Evolutionary conservation across 2,329 filamentous ascomycete genomes (phyloP).

Genomic region (Ustulina deusta): DNA sequence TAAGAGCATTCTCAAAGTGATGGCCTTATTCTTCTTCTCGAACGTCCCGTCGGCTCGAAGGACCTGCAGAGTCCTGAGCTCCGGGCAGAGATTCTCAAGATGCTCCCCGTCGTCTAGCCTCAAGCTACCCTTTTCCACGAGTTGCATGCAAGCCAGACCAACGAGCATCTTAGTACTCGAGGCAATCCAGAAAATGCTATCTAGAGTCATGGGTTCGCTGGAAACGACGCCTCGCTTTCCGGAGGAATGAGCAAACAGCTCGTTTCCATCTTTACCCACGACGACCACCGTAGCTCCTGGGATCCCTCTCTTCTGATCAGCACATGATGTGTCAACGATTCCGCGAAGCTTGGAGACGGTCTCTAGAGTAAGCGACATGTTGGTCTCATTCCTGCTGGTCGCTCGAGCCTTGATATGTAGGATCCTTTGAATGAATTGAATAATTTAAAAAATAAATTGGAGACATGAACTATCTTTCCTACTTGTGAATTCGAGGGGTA

Average conservation of each 20-base stretch:
- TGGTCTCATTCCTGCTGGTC: background rate
- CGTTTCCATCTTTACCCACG: constrained; percentile 60
- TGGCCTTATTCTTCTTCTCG: constrained; percentile 60
- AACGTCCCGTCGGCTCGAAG: constrained; percentile 51
- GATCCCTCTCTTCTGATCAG: constrained; percentile 29
- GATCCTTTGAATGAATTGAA: too few relatives aligned
- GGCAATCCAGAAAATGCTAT: constrained; percentile 71
- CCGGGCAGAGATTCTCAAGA: constrained; percentile 61
- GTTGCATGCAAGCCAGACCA: constrained; percentile 66
- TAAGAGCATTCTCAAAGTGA: constrained; percentile 70
- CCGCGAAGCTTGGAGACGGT: constrained; percentile 40
- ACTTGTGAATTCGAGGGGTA: too few relatives aligned
- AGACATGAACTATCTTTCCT: too few relatives aligned
- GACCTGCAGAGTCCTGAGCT: constrained; percentile 58
- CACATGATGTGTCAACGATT: constrained; percentile 40
- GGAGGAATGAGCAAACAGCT: constrained; percentile 61
- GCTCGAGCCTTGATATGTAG: too few relatives aligned
- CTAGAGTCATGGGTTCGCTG: constrained; percentile 66
- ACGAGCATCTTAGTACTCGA: constrained; percentile 65
- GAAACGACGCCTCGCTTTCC: constrained; percentile 60
- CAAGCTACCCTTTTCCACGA: constrained; percentile 64
- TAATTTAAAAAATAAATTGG: too few relatives aligned
- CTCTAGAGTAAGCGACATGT: constrained; percentile 41
- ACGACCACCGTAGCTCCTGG: constrained; percentile 49
- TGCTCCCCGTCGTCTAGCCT: constrained; percentile 61